phyloP scores from a whole-genome alignment of 371 early-diverging fungal genomes.

The Zychaea mexicana region DNA sequence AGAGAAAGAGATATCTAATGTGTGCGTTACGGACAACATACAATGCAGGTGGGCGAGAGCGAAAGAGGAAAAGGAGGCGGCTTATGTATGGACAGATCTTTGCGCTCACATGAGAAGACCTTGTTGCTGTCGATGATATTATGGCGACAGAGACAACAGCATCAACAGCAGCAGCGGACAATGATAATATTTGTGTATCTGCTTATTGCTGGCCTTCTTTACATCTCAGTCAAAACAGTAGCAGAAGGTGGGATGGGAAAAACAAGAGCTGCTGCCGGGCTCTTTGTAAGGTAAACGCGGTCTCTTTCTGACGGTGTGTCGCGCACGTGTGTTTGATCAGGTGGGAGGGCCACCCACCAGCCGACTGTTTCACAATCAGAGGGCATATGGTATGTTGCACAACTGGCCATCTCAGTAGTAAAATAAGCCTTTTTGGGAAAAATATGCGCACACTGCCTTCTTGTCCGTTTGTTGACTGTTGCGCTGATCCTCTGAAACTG shows the following conservation, averaged over 20 bases:
- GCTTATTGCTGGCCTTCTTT: no score
- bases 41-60: no score
- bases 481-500: background rate
- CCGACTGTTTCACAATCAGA: background rate
- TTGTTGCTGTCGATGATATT: no score
- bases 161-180: background rate
- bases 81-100: no score
- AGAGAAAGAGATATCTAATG: no score
- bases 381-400: background rate
- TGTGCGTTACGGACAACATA: no score
- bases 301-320: background rate
- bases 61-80: no score
- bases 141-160: no score
- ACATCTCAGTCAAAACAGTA: no score
- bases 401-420: background rate
- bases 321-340: background rate
- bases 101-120: no score
- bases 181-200: no score
- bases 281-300: background rate
- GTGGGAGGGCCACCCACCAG: slow-evolving; percentile 3
- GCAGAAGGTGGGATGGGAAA: no score
- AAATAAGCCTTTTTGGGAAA: background rate
- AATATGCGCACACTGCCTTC: background rate
- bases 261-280: background rate
- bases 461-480: background rate